Evolutionary conservation across 176 grass and related monocot genomes (phyloP).

Genomic region (Zea mays): Zm-B73-REFERENCE-NAM-5.0 NC_050096.1:98014501-98015000

Average conservation of each 20-base stretch:
- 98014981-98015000: neutral
- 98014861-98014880: conserved; percentile 51
- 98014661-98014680: neutral
- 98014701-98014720: conserved; percentile 6
- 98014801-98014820: no score
- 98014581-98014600: neutral
- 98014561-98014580: neutral
- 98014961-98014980: conserved; percentile 10
- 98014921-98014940: conserved; percentile 19
- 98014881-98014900: conserved; percentile 29
- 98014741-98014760: neutral
- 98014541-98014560: conserved; percentile 45
- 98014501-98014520: conserved; percentile 77
- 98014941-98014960: conserved; percentile 34
- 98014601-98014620: neutral
- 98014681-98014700: neutral
- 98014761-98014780: neutral
- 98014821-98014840: no score
- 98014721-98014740: neutral
- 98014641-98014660: neutral
- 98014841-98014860: no score
- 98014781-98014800: no score
- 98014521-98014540: conserved; percentile 56
- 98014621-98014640: neutral
- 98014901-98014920: conserved; percentile 6